Base-by-base conservation (phyloP, 2,329 filamentous ascomycete species). In the Colletotrichum horii region DNA sequence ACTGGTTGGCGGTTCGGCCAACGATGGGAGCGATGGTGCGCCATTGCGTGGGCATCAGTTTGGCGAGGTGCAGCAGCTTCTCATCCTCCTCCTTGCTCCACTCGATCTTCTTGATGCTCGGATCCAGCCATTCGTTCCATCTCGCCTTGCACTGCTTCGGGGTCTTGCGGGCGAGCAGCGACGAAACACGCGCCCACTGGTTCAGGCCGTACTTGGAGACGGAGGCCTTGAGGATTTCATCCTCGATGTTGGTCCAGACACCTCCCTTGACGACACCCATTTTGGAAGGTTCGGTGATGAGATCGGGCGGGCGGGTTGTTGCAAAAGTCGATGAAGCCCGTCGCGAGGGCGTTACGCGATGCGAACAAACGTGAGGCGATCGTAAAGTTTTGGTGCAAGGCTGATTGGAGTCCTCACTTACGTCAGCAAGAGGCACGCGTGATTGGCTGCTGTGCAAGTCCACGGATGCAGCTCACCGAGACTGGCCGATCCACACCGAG, bases 71-170 rank as follows among this genome's bases (percentile, higher is more conserved):
- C 81, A 99, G 87, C 76, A 99, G 90, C 87, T 98, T 98, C 89
- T 99, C 97, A 84, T 99, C 97, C 84, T 99, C 97, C 85, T 99
- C 97, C 82, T 97, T 95, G 83, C 95, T 98, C 96, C 97, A 99
- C 87, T 99, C 97, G 80, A 98, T 97, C 89, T 99, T 99, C 82
- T 96, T 95, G 88, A 99, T 98, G 83, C 95, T 95, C 24, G 97
- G 97, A 83, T 99, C 97, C 79, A 99, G 91, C 96, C 97, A 99
- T 90, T 99, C 96, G 83, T 94, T 93, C 97, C 97, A 99, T 87
- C 97, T 91, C 76, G 97, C 96, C 88, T 99, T 99, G 92, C 97
- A 99, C 88, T 99, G 97, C 88, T 99, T 99, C 67, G 97, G 93
- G 36, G 97, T 98, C 86, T 99, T 99, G 82, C 97, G 95, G 83